Conservation (phyloP, 345 rosid species). For the Citrus glauca region DNA sequence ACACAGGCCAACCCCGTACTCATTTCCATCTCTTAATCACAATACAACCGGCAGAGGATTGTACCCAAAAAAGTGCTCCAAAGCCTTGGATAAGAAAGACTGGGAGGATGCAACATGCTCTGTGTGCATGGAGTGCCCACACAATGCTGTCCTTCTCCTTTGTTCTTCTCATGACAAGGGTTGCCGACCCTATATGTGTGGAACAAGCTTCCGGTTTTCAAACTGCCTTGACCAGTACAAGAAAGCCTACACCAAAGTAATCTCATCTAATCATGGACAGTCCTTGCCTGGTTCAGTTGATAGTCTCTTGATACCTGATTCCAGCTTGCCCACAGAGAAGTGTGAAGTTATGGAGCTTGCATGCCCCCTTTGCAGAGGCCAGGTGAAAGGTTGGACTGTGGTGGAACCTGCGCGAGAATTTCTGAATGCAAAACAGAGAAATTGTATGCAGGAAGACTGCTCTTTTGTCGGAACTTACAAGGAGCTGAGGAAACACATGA, state of each 20-base stretch:
- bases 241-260: constrained; percentile 69
- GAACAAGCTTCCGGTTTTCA: constrained; percentile 90
- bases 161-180: constrained; percentile 98
- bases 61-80: constrained; percentile 42
- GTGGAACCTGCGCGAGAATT: constrained; percentile 80
- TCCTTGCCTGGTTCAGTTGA: constrained; percentile 22
- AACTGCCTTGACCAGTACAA: constrained; percentile 94
- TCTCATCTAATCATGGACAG: constrained; percentile 28
- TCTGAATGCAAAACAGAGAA: constrained; percentile 72
- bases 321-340: constrained; percentile 36
- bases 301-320: constrained; percentile 25
- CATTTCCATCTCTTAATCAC: constrained; percentile 30
- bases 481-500: constrained; percentile 95
- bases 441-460: constrained; percentile 93
- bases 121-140: constrained; percentile 97
- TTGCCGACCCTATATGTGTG: constrained; percentile 98
- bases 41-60: constrained; percentile 25
- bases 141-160: constrained; percentile 94
- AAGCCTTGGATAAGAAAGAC: constrained; percentile 58
- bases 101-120: constrained; percentile 90
- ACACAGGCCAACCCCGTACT: constrained; percentile 52
- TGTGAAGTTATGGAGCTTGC: constrained; percentile 60
- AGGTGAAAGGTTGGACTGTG: constrained; percentile 97
- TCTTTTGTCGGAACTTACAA: constrained; percentile 66
- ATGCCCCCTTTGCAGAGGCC: constrained; percentile 96